These are phyloP conservation scores for Ganoderma boninense DNA, from an alignment of 1,284 basidiomycete species.

Conservation along the genomic window DNA sequence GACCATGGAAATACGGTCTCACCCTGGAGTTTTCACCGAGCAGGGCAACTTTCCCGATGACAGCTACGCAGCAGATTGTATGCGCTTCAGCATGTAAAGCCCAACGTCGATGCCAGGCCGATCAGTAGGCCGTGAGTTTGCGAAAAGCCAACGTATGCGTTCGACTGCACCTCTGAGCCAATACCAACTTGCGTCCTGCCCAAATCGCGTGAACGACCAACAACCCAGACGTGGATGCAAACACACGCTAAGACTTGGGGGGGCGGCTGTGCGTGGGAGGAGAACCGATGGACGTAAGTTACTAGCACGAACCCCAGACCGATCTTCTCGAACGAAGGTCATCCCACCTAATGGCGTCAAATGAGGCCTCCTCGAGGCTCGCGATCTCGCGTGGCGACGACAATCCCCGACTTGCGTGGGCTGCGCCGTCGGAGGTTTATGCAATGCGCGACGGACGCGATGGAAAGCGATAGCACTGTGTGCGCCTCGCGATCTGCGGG, in stretches of 20 bases:
- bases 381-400: neutral
- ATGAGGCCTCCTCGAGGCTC: constrained; percentile 1
- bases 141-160: too few relatives aligned
- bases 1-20: neutral
- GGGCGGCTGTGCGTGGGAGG: neutral
- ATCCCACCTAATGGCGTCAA: neutral
- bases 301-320: neutral
- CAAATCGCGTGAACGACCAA: neutral
- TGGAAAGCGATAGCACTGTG: neutral
- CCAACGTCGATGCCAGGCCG: too few relatives aligned
- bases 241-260: too few relatives aligned
- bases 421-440: constrained; percentile 4
- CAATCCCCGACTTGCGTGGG: neutral
- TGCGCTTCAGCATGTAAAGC: too few relatives aligned
- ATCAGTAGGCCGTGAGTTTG: too few relatives aligned
- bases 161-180: too few relatives aligned
- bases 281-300: too few relatives aligned
- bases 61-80: too few relatives aligned
- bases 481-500: neutral
- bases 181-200: too few relatives aligned
- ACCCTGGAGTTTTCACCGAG: too few relatives aligned
- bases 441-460: neutral
- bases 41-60: too few relatives aligned
- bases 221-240: neutral
- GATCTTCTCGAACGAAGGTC: neutral